A percentile compares a stretch with the other conserved stretches of the same genome.
Conservation (phyloP, 2,329 filamentous ascomycete species). For the Aureobasidium sp. region DNA sequence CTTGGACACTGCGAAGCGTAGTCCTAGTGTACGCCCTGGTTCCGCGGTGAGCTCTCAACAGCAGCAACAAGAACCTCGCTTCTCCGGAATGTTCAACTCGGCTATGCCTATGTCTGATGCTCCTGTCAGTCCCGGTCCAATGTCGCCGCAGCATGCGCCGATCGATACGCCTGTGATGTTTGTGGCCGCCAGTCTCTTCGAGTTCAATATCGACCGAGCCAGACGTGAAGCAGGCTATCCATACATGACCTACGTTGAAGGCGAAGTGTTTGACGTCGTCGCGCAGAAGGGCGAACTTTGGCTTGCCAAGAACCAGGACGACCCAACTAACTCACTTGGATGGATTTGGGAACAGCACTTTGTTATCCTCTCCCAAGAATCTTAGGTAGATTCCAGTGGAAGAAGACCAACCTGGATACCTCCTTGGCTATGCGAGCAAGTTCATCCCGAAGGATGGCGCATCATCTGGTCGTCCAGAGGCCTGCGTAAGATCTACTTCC, state of each 20-base stretch:
- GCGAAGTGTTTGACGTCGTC: constrained; percentile 68
- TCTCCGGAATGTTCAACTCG: constrained; percentile 60
- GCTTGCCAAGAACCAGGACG: constrained; percentile 96
- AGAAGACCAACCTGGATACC: not conserved
- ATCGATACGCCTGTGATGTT: constrained; percentile 54
- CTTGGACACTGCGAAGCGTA: constrained; percentile 14
- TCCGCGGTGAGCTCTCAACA: constrained; percentile 25
- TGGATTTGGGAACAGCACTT: constrained; percentile 99
- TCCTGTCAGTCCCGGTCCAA: constrained; percentile 15
- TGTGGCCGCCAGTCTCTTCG: constrained; percentile 86
- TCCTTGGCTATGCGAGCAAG: not conserved
- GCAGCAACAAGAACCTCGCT: constrained; percentile 18
- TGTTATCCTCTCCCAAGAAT: constrained; percentile 21
- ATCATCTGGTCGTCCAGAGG: not conserved
- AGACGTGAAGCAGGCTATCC: constrained; percentile 91
- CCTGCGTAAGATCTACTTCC: not conserved
- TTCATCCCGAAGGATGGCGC: not conserved
- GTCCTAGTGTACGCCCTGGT: constrained; percentile 17
- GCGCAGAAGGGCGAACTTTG: constrained; percentile 95
- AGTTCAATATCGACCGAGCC: constrained; percentile 92
- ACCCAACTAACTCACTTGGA: constrained; percentile 66
- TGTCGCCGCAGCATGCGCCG: constrained; percentile 17
- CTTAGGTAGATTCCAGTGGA: not conserved
- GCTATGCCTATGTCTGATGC: constrained; percentile 70
- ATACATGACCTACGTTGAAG: constrained; percentile 89